Base-by-base conservation (phyloP, 2,329 filamentous ascomycete genomes). In the Sporothrix schenckii region DNA sequence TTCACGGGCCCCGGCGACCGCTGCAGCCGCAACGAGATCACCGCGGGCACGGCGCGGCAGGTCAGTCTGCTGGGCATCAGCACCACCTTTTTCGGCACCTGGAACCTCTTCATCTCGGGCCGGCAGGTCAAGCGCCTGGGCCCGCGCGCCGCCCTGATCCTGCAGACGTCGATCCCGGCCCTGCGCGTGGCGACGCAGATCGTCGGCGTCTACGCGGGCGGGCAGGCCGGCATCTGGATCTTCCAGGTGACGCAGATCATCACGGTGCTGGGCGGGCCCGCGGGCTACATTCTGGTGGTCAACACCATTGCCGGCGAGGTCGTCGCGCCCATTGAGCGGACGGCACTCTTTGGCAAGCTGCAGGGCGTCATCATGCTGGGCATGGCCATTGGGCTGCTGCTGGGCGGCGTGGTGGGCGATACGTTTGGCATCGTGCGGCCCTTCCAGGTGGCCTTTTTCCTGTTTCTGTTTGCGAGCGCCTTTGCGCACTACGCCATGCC, bases 271-370 rank as follows among this genome's bases (percentile, higher is more conserved):
- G 90, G 90, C 0, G 90, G 90, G 0, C 90, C 90, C 0, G 86
- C 86, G 0, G 90, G 90, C 0, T 92, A 91, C 75, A 84, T 92
- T 80, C 82, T 69, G 72, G 80, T 72, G 0, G 81, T 91, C 27
- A 92, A 92, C 74, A 88, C 89, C 14, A 88, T 90, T 58, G 88
- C 89, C 0, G 86, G 89, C 1, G 89, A 92, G 76, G 80, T 91
- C 2, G 86, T 90, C 0, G 81, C 85, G 52, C 85, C 88, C 0
- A 80, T 83, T 24, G 81, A 86, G 69, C 82, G 90, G 3, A 92
- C 90, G 0, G 87, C 83, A 0, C 85, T 89, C 0, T 86, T 92
- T 71, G 90, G 90, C 0, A 82, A 85, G 73, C 79, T 92, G 0
- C 88, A 90, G 73, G 90, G 90, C 0, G 85, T 83, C 69, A 86